A percentile compares a stretch with the other conserved stretches of the same genome.
Conservation (phyloP, 345 rosid species). For the Eucalyptus grandis region DNA sequence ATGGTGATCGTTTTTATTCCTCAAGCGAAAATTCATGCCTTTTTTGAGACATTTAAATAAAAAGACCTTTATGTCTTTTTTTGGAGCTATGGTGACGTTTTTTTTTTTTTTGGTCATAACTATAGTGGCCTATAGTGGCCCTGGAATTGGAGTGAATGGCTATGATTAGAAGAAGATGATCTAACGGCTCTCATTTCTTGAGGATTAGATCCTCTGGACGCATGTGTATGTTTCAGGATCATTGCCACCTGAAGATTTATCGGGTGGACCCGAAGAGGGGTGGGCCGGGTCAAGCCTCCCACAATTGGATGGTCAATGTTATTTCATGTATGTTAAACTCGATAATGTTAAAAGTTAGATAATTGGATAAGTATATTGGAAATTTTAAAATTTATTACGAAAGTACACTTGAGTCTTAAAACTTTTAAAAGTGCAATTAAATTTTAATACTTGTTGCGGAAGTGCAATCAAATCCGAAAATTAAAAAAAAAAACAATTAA, state of each 20-base stretch:
- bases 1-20: no score
- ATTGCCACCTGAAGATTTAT: not conserved
- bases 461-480: rapidly evolving
- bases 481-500: no score
- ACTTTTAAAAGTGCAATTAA: rapidly evolving
- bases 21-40: rapidly evolving
- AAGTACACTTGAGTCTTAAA: no score
- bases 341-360: no score
- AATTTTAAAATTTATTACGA: no score
- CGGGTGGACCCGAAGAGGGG: not conserved
- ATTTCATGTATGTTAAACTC: not conserved
- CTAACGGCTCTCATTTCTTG: not conserved
- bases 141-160: not conserved
- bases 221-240: rapidly evolving
- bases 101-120: no score
- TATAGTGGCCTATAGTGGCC: no score
- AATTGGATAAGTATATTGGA: no score
- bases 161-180: not conserved
- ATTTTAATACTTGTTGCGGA: no score
- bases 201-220: not conserved
- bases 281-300: not conserved
- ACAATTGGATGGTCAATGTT: not conserved
- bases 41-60: no score
- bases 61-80: no score
- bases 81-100: no score